These are phyloP conservation scores for Candida sonorensis DNA, from an alignment of 805 yeast genomes.

Conservation along the genomic window DNA sequence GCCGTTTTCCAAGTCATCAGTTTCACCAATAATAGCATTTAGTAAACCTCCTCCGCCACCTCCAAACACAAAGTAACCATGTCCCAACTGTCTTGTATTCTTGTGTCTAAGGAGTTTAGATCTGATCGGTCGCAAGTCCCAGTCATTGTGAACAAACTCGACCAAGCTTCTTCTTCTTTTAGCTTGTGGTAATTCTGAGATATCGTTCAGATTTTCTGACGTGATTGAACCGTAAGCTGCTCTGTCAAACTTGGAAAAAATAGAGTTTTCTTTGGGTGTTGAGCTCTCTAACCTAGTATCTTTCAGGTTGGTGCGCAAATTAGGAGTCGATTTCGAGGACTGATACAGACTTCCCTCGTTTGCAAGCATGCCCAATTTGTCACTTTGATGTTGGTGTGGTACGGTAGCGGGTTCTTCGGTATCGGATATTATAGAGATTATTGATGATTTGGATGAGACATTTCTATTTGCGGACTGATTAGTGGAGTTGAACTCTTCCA, in stretches of 20 bases:
- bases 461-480: too few species aligned
- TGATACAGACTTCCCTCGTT: conserved; percentile 8
- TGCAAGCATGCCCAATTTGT: too few species aligned
- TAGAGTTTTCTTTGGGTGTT: too few species aligned
- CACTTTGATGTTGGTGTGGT: too few species aligned
- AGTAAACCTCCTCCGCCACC: conserved; percentile 15
- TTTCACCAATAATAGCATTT: conserved; percentile 9
- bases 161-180: conserved; percentile 11
- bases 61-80: conserved; percentile 18
- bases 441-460: too few species aligned
- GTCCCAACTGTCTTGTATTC: conserved; percentile 8
- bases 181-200: background rate
- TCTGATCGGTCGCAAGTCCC: conserved; percentile 8
- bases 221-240: too few species aligned
- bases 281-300: too few species aligned
- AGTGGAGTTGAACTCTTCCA: too few species aligned
- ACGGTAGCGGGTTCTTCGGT: too few species aligned
- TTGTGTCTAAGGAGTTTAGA: conserved; percentile 3
- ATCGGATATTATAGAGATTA: background rate
- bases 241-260: too few species aligned
- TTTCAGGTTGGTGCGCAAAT: background rate
- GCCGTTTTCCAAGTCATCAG: conserved; percentile 4
- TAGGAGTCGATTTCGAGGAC: conserved; percentile 8
- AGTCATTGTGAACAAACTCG: conserved; percentile 6
- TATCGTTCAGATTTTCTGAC: too few species aligned